Evolutionary conservation across 2,329 filamentous ascomycete species (phyloP).

Genomic region (Apiospora arundinis): DNA sequence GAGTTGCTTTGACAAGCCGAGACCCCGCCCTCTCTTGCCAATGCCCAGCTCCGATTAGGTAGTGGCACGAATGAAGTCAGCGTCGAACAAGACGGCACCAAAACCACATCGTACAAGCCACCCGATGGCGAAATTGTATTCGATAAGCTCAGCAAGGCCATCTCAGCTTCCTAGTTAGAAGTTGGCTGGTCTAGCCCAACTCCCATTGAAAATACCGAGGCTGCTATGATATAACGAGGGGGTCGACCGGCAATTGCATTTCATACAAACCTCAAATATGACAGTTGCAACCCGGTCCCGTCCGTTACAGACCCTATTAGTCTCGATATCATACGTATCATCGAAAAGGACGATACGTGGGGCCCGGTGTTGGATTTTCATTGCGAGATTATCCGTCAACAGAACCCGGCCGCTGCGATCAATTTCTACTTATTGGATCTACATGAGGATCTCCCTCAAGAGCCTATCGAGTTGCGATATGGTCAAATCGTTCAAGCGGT

Average conservation of each 20-base stretch:
- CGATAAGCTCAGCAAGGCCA: not conserved
- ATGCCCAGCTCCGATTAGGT: not conserved
- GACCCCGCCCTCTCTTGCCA: not conserved
- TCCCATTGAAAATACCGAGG: not conserved
- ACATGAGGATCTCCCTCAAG: not conserved
- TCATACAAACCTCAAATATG: not conserved
- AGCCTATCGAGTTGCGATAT: not conserved
- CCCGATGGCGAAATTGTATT: slow-evolving; percentile 1
- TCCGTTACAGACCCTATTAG: not conserved
- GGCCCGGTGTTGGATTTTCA: not conserved
- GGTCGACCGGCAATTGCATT: not conserved
- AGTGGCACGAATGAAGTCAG: not conserved
- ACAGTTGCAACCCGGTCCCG: not conserved
- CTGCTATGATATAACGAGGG: not conserved
- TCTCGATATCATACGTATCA: not conserved
- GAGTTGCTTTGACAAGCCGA: not conserved
- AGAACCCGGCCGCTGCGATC: not conserved
- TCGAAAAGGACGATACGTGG: not conserved
- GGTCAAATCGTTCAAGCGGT: not conserved
- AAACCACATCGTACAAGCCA: not conserved
- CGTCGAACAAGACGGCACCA: not conserved
- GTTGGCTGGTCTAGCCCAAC: not conserved
- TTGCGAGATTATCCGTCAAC: not conserved
- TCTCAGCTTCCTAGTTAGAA: not conserved
- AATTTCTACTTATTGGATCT: not conserved